Percentiles rank a stretch among this genome's conserved stretches.
Conservation (phyloP, 2,329 filamentous ascomycete species). For the Diaporthe citri region DNA sequence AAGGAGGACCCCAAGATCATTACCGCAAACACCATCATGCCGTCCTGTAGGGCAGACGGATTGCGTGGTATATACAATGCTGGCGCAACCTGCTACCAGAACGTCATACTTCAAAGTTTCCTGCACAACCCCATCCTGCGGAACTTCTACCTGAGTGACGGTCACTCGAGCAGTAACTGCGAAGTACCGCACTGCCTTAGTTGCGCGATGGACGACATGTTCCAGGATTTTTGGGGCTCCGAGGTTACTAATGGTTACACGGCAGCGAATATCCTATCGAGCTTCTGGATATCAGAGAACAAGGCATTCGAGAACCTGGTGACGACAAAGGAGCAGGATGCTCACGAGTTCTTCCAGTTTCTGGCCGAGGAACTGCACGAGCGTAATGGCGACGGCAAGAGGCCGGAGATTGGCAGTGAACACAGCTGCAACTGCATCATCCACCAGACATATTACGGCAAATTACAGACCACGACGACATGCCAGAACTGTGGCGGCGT, state of each 20-base stretch:
- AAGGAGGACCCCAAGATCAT: conserved; percentile 84
- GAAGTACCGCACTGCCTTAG: conserved; percentile 72
- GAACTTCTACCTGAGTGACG: conserved; percentile 92
- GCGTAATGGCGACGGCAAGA: conserved; percentile 79
- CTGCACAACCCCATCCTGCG: conserved; percentile 93
- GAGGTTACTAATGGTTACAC: conserved; percentile 92
- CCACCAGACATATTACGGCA: conserved; percentile 94
- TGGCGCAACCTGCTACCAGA: conserved; percentile 98
- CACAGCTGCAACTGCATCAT: conserved; percentile 88
- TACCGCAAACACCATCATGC: conserved; percentile 80
- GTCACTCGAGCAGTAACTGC: conserved; percentile 85
- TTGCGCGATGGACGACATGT: conserved; percentile 80
- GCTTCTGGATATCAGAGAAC: conserved; percentile 89
- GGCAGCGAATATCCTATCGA: conserved; percentile 87
- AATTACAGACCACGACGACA: conserved; percentile 89
- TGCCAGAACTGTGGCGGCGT: conserved; percentile 89
- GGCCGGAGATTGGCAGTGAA: conserved; percentile 69
- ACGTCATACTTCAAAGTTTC: conserved; percentile 92
- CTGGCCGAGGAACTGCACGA: conserved; percentile 91
- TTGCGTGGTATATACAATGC: conserved; percentile 96
- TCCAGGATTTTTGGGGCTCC: conserved; percentile 77
- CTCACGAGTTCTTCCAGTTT: conserved; percentile 97
- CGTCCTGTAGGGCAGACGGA: conserved; percentile 87
- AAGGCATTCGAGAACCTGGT: conserved; percentile 80
- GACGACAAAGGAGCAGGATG: conserved; percentile 95